Percentiles rank a stretch among this genome's conserved stretches.
Conservation (phyloP, 768 basidiomycete genomes). For the Auriscalpium orientale region DNA sequence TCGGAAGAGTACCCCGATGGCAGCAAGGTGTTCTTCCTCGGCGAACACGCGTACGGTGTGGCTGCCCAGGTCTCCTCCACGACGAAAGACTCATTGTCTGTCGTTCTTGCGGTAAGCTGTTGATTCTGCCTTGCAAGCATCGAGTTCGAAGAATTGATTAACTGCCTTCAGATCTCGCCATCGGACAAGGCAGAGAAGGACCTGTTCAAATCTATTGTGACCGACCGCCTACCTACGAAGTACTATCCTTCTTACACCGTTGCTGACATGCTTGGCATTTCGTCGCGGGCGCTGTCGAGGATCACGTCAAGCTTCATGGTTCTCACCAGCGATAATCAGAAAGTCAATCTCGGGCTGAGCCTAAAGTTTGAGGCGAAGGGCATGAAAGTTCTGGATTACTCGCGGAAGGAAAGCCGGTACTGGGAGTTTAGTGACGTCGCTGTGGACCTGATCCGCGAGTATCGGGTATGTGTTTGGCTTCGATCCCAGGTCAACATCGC, state of each 20-base stretch:
- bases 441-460: slow-evolving; percentile 70
- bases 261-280: slow-evolving; percentile 65
- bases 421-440: slow-evolving; percentile 96
- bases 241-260: slow-evolving; percentile 81
- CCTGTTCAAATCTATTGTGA: slow-evolving; percentile 66
- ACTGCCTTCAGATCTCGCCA: slow-evolving; percentile 67
- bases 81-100: slow-evolving; percentile 60
- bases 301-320: slow-evolving; percentile 95
- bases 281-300: slow-evolving; percentile 74
- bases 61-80: slow-evolving; percentile 84
- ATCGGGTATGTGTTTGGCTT: slow-evolving; percentile 46
- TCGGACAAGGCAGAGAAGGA: slow-evolving; percentile 75
- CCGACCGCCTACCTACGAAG: slow-evolving; percentile 34
- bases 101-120: slow-evolving; percentile 72
- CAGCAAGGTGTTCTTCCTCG: slow-evolving; percentile 92
- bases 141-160: background rate
- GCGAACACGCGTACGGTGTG: slow-evolving; percentile 91
- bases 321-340: slow-evolving; percentile 61
- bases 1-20: slow-evolving; percentile 86
- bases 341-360: slow-evolving; percentile 87
- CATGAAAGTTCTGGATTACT: slow-evolving; percentile 89
- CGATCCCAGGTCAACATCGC: background rate
- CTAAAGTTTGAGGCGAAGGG: slow-evolving; percentile 95
- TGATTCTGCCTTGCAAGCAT: background rate
- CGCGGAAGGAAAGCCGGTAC: slow-evolving; percentile 68